These are phyloP conservation scores for Sporothrix variecibatus DNA, from an alignment of 2,329 filamentous ascomycete species.

Conservation along the genomic window DNA sequence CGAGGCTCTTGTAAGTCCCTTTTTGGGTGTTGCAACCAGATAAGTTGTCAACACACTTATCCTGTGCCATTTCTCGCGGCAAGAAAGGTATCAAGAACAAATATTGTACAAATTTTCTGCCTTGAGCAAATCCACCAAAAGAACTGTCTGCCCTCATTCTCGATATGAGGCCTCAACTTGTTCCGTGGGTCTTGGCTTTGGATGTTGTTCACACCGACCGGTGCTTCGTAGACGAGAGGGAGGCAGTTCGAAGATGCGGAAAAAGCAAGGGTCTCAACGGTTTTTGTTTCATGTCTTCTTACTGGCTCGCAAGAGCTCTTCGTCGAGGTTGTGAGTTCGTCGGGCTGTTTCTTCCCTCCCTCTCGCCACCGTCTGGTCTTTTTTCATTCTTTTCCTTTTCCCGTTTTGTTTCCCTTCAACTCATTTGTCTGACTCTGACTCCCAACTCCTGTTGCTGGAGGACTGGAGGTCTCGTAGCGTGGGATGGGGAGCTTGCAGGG, in stretches of 20 bases:
- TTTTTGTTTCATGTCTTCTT: conserved; percentile 26
- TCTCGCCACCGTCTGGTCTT: background rate
- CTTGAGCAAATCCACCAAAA: too few species aligned
- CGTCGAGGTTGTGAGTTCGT: conserved; percentile 2
- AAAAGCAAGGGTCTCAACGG: conserved; percentile 23
- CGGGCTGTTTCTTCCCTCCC: background rate
- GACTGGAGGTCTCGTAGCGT: background rate
- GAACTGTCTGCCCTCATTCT: too few species aligned
- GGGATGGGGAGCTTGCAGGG: conserved; percentile 18
- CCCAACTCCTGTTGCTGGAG: background rate
- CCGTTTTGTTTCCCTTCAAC: background rate
- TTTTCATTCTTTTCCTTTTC: background rate
- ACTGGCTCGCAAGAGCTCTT: conserved; percentile 27
- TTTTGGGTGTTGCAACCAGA: background rate
- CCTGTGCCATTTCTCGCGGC: background rate
- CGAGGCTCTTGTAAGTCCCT: background rate
- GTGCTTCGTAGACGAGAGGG: conserved; percentile 24
- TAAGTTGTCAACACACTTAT: background rate
- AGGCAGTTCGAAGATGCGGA: background rate
- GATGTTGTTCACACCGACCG: background rate
- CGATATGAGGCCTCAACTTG: background rate
- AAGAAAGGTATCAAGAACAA: background rate
- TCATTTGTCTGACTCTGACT: background rate
- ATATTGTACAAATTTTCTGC: background rate
- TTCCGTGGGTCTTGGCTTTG: background rate